Evolutionary conservation across 1,284 basidiomycete species (phyloP), one percentile per base, ranked within the genome.

Genomic region (Ustilago loliicola): DNA sequence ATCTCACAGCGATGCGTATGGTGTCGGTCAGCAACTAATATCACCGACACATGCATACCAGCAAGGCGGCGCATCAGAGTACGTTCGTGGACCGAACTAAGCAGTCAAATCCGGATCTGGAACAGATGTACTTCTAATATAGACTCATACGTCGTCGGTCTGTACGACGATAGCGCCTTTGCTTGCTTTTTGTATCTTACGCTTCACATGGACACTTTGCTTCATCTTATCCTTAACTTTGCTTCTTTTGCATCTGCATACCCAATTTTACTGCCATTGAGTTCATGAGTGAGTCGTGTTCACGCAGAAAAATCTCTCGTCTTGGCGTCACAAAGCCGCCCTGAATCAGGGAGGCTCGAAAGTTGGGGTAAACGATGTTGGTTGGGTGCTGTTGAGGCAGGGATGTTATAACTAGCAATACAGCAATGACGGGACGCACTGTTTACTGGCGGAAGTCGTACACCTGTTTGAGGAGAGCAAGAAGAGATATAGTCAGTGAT

Each of bases 381-480:
- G 21, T 45, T 45, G n/a, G 42, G 9, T 21, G 17, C 42, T 45
- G 21, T 45, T n/a, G 38, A 15, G 38, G 38, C 38, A 45, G 42
- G 7, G 42, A 21, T 45, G 42, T 7, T 45, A 45, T n/a, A 45
- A 6, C 7, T 36, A 36, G 34, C 40, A 45, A 19, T 17, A 50
- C 30, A 21, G 27, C 29, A 2, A 40, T 29, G 15, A 25, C 27
- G 10, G 9, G 8, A 36, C 21, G 40, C 25, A 45, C 27, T 7
- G 13, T 19, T 51, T 38, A 78, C 63, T 74, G 76, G 52, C 78
- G 72, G 64, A 77, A 80, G 64, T 80, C 78, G 59, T 80, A 80
- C 29, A 80, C 78, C 78, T 80, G 56, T 34, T 27, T 3, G 23
- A 15, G 17, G 3, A 29, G 30, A 27, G n/a, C 21, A 38, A 36